Base-by-base conservation (phyloP, 2,329 filamentous ascomycete genomes). In the Colletotrichum zoysiae region DNA sequence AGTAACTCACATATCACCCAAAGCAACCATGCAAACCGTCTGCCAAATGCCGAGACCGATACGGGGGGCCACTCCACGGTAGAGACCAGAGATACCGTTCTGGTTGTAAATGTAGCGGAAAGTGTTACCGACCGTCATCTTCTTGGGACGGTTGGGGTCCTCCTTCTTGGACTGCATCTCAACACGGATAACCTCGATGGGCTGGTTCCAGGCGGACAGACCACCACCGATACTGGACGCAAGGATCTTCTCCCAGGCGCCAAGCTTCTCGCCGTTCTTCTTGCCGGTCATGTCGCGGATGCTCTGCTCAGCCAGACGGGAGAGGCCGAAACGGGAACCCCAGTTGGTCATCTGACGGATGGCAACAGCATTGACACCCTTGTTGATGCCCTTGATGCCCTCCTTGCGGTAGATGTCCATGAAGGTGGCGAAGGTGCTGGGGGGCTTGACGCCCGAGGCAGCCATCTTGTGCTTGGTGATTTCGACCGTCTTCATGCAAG, bases 401-500 rank as follows among this genome's bases (percentile, higher is more conserved):
- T 99, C 96, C 79, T 91, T 90, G 81, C 93, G 93, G 88, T 97
- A 99, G 84, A 99, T 99, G 81, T 93, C 92, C 92, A 95, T 96
- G 84, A 99, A 99, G 71, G 96, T 98, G 77, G 91, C 89, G 83
- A 97, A 97, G 76, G 96, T 98, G 79, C 94, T 91, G n/a, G 91
- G 93, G 33, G 94, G 93, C 86, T 94, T 94, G 76, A 92, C 90
- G 77, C 96, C 96, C 55, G 90, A 76, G 44, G 94, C 92, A 18
- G 94, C 95, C 80, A 96, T 87, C 90, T 98, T 98, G 88, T 96
- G 93, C 86, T 98, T 97, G 81, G 96, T 99, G 85, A 99, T 99
- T 85, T 99, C 96, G 76, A 98, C 96, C 75, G 96, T 99, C 91
- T 99, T 99, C 96, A 99, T 99, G 90, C 96, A 99, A 74, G 96